Percentiles rank a stretch among this genome's conserved stretches.
These are phyloP conservation scores for Musa acuminata DNA, from an alignment of 176 grass and related monocot species.

Conservation along the genomic window DNA sequence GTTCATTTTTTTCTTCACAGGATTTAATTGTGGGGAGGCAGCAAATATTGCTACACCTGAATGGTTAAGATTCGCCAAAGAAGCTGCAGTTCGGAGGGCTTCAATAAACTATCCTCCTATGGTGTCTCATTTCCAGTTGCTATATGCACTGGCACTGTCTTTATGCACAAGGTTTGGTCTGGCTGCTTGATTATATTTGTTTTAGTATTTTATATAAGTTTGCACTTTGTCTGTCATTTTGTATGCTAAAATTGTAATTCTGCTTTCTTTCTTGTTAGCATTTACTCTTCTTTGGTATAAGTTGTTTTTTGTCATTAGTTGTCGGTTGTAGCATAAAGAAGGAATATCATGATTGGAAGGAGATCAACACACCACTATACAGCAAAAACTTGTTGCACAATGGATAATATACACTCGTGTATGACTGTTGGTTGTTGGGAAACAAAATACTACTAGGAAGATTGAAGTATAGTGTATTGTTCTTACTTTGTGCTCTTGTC, in stretches of 20 bases:
- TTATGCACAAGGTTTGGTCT: conserved; percentile 56
- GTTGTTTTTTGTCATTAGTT: background rate
- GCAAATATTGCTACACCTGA: conserved; percentile 92
- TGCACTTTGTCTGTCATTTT: background rate
- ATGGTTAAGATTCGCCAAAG: conserved; percentile 91
- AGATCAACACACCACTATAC: background rate
- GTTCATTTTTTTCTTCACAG: conserved; percentile 31
- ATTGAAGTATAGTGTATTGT: no score
- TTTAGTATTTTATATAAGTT: background rate
- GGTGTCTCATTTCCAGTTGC: conserved; percentile 84
- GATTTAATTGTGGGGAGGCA: conserved; percentile 90
- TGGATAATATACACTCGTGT: background rate
- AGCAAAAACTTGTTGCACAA: background rate
- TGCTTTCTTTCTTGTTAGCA: background rate
- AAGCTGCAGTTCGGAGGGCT: conserved; percentile 86
- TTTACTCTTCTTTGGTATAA: background rate
- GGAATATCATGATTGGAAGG: background rate
- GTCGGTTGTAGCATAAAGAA: background rate
- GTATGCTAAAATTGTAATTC: background rate
- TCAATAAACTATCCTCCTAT: conserved; percentile 84
- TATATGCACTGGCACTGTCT: conserved; percentile 72
- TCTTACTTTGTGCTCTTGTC: no score
- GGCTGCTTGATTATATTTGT: background rate
- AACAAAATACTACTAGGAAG: no score
- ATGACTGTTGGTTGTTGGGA: no score